Evolutionary conservation across 2,329 filamentous ascomycete genomes (phyloP).

Genomic region (Hymenotorrendiella dingleyae): DNA sequence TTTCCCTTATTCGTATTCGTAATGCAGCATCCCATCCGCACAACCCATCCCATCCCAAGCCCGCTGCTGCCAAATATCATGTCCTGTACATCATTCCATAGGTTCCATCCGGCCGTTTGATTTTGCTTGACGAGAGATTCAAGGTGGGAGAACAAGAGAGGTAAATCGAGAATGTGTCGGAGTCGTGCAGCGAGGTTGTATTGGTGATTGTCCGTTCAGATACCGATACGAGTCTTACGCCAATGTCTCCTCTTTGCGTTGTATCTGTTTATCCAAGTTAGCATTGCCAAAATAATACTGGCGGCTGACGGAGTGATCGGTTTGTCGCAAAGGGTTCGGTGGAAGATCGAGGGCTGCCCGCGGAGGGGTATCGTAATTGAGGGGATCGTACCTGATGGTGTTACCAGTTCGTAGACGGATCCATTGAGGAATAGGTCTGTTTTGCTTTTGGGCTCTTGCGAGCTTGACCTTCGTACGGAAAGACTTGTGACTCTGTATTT

Average conservation of each 20-base stretch:
- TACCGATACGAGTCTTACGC: conserved; percentile 99
- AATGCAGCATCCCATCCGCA: conserved; percentile 7
- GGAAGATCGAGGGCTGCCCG: no score
- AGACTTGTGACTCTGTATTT: conserved; percentile 88
- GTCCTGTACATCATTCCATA: no score
- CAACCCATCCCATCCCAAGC: conserved; percentile 1
- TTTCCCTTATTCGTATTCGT: conserved; percentile 1
- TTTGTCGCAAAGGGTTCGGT: not conserved
- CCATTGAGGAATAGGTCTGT: conserved; percentile 99
- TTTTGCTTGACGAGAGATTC: conserved; percentile 1
- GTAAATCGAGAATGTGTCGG: conserved; percentile 6
- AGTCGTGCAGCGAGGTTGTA: conserved; percentile 9
- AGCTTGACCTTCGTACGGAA: conserved; percentile 99
- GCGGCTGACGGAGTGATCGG: no score
- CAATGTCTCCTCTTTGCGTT: conserved; percentile 99
- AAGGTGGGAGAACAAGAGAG: conserved; percentile 7
- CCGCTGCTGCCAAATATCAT: not conserved
- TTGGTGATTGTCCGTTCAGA: conserved; percentile 63
- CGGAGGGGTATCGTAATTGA: not conserved
- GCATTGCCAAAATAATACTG: no score
- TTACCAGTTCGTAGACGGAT: conserved; percentile 97
- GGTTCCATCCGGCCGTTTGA: conserved; percentile 4
- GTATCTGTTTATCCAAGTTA: no score
- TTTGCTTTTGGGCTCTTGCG: conserved; percentile 99
- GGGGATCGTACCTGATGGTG: conserved; percentile 79